phyloP scores from a whole-genome alignment of 129 eudicot genomes.

The Tanacetum coccineum region DNA sequence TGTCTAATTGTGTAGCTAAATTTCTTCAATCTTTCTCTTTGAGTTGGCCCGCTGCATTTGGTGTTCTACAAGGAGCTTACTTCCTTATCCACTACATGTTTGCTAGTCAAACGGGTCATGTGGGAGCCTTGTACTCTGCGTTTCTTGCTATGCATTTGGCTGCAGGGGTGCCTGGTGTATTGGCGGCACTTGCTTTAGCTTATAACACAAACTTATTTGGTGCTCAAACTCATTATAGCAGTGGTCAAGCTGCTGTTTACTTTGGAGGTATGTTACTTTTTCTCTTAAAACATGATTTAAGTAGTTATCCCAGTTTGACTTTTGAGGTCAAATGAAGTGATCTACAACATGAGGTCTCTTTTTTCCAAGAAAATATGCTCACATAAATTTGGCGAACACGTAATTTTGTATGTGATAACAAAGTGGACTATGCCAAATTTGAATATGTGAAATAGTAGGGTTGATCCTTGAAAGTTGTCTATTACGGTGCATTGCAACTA shows the following conservation, averaged over 20 bases:
- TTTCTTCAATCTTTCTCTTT: constrained; percentile 63
- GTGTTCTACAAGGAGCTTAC: constrained; percentile 77
- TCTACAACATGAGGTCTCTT: background rate
- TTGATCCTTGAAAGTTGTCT: constrained; percentile 6
- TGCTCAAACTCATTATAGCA: constrained; percentile 91
- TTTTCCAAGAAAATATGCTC: background rate
- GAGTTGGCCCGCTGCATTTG: constrained; percentile 93
- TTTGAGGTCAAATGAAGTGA: constrained; percentile 17
- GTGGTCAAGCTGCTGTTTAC: constrained; percentile 98
- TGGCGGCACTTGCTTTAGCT: constrained; percentile 84
- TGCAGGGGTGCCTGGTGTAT: constrained; percentile 78
- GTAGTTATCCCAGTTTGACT: background rate
- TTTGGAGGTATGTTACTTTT: constrained; percentile 63
- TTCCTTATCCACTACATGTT: constrained; percentile 85
- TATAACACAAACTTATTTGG: constrained; percentile 84
- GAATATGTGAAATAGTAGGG: background rate
- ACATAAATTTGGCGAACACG: background rate
- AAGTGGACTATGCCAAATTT: background rate
- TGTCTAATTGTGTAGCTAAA: constrained; percentile 80
- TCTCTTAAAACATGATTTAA: background rate
- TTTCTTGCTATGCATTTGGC: constrained; percentile 92
- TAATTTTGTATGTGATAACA: background rate
- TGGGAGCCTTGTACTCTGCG: constrained; percentile 91
- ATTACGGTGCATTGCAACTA: constrained; percentile 17
- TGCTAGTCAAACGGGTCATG: constrained; percentile 97